A percentile compares a stretch with the other conserved stretches of the same genome.
phyloP scores from a whole-genome alignment of 805 yeast species.

The Candida tallmaniae region DNA sequence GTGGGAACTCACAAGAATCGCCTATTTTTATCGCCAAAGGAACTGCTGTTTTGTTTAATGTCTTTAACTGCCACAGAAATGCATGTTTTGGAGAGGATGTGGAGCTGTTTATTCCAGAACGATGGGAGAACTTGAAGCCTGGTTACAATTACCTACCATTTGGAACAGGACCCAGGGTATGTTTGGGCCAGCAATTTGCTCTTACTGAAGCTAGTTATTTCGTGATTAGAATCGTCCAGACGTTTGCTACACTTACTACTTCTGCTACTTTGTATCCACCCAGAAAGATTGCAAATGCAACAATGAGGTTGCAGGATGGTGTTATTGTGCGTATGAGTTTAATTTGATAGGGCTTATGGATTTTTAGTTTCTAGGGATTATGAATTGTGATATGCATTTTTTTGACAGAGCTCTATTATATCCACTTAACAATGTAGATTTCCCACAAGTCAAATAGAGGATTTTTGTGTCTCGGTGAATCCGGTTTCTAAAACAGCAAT shows the following conservation, averaged over 20 bases:
- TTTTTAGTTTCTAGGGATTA: too few species aligned
- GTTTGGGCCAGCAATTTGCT: conserved; percentile 55
- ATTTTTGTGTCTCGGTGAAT: too few species aligned
- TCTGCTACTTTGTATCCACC: conserved; percentile 23
- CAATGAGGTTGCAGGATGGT: conserved; percentile 23
- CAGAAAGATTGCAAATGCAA: conserved; percentile 22
- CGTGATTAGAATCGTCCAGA: conserved; percentile 29
- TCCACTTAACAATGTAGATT: too few species aligned
- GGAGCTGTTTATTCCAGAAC: conserved; percentile 40
- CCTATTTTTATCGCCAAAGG: conserved; percentile 41
- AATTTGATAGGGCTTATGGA: too few species aligned
- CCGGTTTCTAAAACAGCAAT: too few species aligned
- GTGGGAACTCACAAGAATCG: conserved; percentile 21
- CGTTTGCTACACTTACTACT: conserved; percentile 14
- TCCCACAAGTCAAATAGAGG: too few species aligned
- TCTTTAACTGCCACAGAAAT: conserved; percentile 40
- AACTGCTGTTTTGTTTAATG: conserved; percentile 31
- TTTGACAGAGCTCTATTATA: too few species aligned
- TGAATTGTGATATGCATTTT: too few species aligned
- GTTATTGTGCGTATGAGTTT: too few species aligned
- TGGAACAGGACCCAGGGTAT: conserved; percentile 53
- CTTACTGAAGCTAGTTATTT: conserved; percentile 48
- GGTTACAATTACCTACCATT: conserved; percentile 50
- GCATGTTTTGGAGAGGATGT: conserved; percentile 43
- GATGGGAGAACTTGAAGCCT: conserved; percentile 40